phyloP scores from a whole-genome alignment of 306 rosid genomes.

The Citrullus colocynthis region DNA sequence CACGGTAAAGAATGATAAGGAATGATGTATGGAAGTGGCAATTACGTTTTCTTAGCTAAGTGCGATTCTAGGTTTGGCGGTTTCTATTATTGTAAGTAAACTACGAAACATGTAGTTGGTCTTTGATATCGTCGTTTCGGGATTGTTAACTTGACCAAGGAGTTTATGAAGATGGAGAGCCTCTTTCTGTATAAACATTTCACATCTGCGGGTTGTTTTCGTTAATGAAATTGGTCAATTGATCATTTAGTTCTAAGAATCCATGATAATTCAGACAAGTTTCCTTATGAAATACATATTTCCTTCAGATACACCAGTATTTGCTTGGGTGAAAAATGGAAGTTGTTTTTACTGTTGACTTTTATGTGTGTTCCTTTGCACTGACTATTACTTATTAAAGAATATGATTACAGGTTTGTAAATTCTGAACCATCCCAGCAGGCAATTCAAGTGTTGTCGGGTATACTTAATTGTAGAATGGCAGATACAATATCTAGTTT shows the following conservation, averaged over 20 bases:
- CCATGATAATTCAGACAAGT: background rate
- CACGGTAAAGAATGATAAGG: background rate
- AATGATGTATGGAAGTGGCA: background rate
- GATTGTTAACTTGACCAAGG: background rate
- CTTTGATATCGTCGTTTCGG: background rate
- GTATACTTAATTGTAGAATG: constrained; percentile 26
- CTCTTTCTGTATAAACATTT: background rate
- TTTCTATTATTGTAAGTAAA: background rate
- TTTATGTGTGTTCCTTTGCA: background rate
- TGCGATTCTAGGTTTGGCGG: background rate
- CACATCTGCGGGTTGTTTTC: background rate
- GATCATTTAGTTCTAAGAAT: background rate
- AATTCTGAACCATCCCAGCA: background rate
- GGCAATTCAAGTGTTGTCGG: background rate
- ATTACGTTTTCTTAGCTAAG: background rate
- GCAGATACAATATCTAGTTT: constrained; percentile 51
- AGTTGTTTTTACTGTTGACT: background rate
- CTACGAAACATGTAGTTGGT: background rate
- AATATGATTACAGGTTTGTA: constrained; percentile 7
- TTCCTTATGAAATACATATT: background rate
- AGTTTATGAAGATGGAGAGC: background rate
- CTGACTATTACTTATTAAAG: background rate
- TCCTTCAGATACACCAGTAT: background rate
- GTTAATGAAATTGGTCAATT: background rate
- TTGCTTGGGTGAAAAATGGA: background rate